Conservation (phyloP, 164 flowering plant species). For the Malania oleifera region DNA sequence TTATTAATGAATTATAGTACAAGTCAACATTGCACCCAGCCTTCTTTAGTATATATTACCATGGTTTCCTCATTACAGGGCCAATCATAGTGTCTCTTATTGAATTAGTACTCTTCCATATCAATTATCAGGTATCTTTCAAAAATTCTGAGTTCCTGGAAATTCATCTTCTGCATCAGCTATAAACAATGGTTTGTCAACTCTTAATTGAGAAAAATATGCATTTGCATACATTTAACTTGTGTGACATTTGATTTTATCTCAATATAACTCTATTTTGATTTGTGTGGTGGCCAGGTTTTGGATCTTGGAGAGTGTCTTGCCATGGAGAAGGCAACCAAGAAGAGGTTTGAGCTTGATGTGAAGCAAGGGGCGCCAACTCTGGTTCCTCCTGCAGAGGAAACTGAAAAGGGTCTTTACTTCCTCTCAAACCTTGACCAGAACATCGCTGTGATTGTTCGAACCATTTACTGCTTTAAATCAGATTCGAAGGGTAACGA, state of each 20-base stretch:
- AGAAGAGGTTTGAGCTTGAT: not conserved
- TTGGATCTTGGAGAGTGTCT: not conserved
- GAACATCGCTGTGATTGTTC: slow-evolving; percentile 60
- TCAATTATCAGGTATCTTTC: no score
- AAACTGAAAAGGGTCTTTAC: slow-evolving; percentile 48
- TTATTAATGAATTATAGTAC: no score
- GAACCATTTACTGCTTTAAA: slow-evolving; percentile 55
- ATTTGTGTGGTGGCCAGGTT: not conserved
- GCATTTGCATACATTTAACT: no score
- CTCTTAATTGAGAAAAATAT: not conserved
- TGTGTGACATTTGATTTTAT: not conserved
- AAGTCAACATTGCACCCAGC: no score
- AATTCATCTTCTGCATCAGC: no score
- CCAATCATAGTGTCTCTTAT: no score
- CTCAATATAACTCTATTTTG: not conserved
- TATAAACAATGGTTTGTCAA: no score
- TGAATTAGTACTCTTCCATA: no score
- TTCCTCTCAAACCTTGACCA: slow-evolving; percentile 64
- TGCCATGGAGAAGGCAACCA: not conserved
- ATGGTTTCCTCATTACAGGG: no score
- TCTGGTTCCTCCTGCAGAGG: slow-evolving; percentile 46
- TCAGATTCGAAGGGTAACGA: slow-evolving; percentile 47
- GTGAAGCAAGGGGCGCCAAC: slow-evolving; percentile 37
- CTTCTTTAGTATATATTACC: no score
- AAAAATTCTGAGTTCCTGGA: no score